Evolutionary conservation across 805 yeast genomes (phyloP).

Genomic region (Zygotorulaspora chibaensis): DNA sequence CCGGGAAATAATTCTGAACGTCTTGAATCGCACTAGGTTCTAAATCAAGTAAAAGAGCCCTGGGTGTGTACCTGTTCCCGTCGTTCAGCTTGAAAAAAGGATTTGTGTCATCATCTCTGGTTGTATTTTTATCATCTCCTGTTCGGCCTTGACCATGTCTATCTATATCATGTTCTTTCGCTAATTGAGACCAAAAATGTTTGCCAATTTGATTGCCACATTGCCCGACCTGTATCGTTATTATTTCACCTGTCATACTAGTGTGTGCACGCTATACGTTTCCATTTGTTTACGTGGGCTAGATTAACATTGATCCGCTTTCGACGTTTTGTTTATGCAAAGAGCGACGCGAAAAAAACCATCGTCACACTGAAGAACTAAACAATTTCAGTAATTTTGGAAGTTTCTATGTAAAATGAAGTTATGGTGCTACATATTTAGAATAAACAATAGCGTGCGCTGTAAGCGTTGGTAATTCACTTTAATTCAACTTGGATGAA

Average conservation of each 20-base stretch:
- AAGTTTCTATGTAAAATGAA: too few relatives aligned
- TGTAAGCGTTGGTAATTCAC: background rate
- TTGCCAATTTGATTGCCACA: constrained; percentile 96
- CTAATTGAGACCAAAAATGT: constrained; percentile 86
- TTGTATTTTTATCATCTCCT: constrained; percentile 9
- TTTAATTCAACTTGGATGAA: background rate
- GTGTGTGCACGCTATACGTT: too few relatives aligned
- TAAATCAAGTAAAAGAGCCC: constrained; percentile 78
- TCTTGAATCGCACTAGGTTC: constrained; percentile 85
- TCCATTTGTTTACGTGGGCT: too few relatives aligned
- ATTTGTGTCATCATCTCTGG: constrained; percentile 68
- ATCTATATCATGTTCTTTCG: constrained; percentile 78
- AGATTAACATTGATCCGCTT: too few relatives aligned
- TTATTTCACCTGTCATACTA: constrained; percentile 55
- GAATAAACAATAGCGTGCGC: too few relatives aligned
- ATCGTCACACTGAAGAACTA: background rate
- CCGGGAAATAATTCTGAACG: constrained; percentile 48
- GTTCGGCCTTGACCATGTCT: constrained; percentile 33
- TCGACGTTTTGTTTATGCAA: background rate
- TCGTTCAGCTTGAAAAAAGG: constrained; percentile 78
- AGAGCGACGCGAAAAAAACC: constrained; percentile 2
- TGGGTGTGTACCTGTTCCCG: constrained; percentile 76
- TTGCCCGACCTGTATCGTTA: constrained; percentile 72
- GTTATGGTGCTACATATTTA: too few relatives aligned
- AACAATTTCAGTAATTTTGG: background rate